Evolutionary conservation across 495 filamentous ascomycete species (phyloP).

Genomic region (Penicillium alfredii): DNA sequence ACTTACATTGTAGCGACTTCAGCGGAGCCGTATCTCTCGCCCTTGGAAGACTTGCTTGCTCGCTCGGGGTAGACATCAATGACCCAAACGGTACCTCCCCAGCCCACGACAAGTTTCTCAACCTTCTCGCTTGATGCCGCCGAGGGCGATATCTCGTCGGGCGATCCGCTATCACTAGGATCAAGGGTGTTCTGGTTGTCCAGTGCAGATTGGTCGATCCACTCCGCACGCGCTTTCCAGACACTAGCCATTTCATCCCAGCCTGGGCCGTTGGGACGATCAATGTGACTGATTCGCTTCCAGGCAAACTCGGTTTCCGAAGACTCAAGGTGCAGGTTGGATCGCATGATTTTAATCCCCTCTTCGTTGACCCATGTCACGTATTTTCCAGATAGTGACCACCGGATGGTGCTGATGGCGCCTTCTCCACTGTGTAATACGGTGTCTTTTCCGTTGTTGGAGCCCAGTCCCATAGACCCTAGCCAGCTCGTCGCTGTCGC

Average conservation of each 20-base stretch:
- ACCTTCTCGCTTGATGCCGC: slow-evolving; percentile 30
- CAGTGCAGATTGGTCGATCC: slow-evolving; percentile 77
- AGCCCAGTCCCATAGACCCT: slow-evolving; percentile 71
- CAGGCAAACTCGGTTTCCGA: slow-evolving; percentile 76
- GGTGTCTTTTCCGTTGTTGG: slow-evolving; percentile 75
- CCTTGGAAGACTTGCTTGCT: slow-evolving; percentile 61
- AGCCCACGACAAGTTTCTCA: slow-evolving; percentile 86
- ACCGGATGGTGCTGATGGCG: slow-evolving; percentile 81
- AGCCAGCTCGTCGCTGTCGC: slow-evolving; percentile 90
- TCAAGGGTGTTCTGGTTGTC: slow-evolving; percentile 54
- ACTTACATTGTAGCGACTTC: slow-evolving; percentile 88
- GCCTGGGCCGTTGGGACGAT: slow-evolving; percentile 66
- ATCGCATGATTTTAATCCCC: slow-evolving; percentile 95
- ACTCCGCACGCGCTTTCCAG: slow-evolving; percentile 87
- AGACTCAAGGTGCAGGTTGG: slow-evolving; percentile 72
- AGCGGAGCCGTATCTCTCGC: slow-evolving; percentile 68
- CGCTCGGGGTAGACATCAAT: slow-evolving; percentile 83
- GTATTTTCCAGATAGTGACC: slow-evolving; percentile 85
- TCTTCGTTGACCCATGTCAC: slow-evolving; percentile 94
- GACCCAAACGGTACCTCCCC: slow-evolving; percentile 94
- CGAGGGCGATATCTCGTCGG: slow-evolving; percentile 10
- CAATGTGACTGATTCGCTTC: slow-evolving; percentile 93
- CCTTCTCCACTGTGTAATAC: slow-evolving; percentile 91
- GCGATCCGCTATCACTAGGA: slow-evolving; percentile 31
- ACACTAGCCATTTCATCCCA: slow-evolving; percentile 95